Conservation (phyloP, 805 yeast genomes). For the Ogataea zsoltii region DNA sequence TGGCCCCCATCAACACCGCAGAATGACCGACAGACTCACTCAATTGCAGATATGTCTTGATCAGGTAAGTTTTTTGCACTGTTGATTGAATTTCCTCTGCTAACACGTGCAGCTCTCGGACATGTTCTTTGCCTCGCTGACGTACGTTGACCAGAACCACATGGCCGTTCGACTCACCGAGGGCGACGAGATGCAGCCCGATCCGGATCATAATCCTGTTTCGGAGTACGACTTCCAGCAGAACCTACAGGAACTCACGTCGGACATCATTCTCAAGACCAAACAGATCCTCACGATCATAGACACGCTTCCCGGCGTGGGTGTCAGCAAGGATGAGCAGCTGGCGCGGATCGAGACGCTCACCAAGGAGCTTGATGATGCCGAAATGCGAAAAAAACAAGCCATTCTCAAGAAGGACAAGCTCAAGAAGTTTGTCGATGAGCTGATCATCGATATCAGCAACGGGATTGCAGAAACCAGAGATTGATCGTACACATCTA, state of each 20-base stretch:
- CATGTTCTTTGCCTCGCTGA: conserved; percentile 75
- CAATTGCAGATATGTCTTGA: conserved; percentile 89
- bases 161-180: conserved; percentile 51
- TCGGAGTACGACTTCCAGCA: conserved; percentile 37
- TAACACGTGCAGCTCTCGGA: conserved; percentile 53
- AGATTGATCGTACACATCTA: conserved; percentile 12
- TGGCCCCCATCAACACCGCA: neutral
- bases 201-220: conserved; percentile 54
- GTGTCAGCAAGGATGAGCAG: conserved; percentile 77
- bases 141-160: conserved; percentile 77
- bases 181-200: conserved; percentile 58
- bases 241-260: conserved; percentile 73
- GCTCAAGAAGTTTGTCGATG: conserved; percentile 61
- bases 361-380: conserved; percentile 58
- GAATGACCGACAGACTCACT: conserved; percentile 83
- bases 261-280: conserved; percentile 81
- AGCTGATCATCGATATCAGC: conserved; percentile 61
- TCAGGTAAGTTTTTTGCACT: conserved; percentile 39
- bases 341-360: conserved; percentile 60
- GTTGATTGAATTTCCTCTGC: neutral
- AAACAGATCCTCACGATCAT: conserved; percentile 84
- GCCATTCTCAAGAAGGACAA: conserved; percentile 66
- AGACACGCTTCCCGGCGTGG: conserved; percentile 90
- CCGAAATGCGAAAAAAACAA: conserved; percentile 57
- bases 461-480: conserved; percentile 51